Conservation (phyloP, 345 rosid genomes). For the Euphorbia tirucalli region DNA sequence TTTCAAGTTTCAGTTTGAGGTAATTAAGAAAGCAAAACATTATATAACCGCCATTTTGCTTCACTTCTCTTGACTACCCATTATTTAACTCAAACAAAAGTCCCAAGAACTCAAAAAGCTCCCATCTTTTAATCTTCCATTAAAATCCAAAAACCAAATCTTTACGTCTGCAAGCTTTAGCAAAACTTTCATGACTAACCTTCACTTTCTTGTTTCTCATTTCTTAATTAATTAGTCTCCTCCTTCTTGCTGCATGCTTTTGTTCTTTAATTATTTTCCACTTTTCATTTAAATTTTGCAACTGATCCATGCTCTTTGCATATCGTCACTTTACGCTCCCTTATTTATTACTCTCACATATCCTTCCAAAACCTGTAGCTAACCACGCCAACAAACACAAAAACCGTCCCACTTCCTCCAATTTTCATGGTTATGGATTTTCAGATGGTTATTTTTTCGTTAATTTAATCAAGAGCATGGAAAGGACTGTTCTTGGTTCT, state of each 20-base stretch:
- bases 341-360: conserved; percentile 55
- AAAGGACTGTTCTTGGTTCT: conserved; percentile 16
- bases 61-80: conserved; percentile 30
- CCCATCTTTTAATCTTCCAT: neutral
- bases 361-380: no score
- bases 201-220: neutral
- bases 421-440: no score
- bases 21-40: conserved; percentile 23
- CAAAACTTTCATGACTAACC: conserved; percentile 28
- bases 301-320: neutral
- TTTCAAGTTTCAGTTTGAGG: no score
- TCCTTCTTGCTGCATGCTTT: neutral
- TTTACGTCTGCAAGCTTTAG: conserved; percentile 1
- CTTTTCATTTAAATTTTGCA: conserved; percentile 1
- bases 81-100: neutral
- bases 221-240: neutral
- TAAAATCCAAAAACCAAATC: neutral
- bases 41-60: conserved; percentile 24
- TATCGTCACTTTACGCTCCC: conserved; percentile 20
- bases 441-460: no score
- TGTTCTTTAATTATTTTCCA: neutral
- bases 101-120: neutral
- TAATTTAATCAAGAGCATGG: neutral
- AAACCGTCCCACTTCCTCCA: neutral
- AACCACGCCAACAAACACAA: neutral